Conservation (phyloP, 163 green algal species). For the Prototheca cutis region DNA sequence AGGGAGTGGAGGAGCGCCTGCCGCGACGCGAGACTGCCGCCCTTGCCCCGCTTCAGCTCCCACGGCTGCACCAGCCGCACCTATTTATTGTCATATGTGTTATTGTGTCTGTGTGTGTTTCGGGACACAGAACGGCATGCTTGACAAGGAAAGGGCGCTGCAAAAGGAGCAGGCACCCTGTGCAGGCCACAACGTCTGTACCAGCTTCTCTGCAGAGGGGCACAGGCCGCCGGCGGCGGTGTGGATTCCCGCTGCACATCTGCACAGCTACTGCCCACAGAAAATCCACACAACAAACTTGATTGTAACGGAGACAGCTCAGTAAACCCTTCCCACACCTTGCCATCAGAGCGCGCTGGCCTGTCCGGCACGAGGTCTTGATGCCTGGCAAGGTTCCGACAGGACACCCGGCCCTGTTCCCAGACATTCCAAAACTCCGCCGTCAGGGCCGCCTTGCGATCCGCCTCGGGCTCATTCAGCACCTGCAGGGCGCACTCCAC, state of each 20-base stretch:
- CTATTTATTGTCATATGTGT: too few species aligned
- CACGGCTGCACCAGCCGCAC: conserved; percentile 41
- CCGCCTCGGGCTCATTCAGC: conserved; percentile 3
- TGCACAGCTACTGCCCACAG: not conserved
- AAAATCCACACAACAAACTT: too few species aligned
- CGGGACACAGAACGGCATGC: too few species aligned
- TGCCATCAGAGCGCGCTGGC: conserved; percentile 2
- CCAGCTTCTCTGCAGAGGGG: too few species aligned
- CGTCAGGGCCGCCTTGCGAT: conserved; percentile 7
- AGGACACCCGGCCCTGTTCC: not conserved
- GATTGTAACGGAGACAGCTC: too few species aligned
- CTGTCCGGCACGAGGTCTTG: conserved; percentile 7
- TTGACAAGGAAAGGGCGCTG: too few species aligned
- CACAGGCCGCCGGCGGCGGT: too few species aligned
- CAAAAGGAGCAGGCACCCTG: too few species aligned
- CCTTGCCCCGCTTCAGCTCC: conserved; percentile 50
- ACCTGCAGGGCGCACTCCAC: conserved; percentile 3
- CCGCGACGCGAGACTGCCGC: conserved; percentile 46
- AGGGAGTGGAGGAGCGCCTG: conserved; percentile 53
- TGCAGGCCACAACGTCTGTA: too few species aligned
- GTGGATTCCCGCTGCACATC: too few species aligned
- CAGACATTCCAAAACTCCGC: not conserved
- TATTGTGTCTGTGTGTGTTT: too few species aligned
- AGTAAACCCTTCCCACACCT: conserved; percentile 6
- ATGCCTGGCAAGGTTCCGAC: not conserved